These are phyloP conservation scores for Russula griseocarnosa DNA, from an alignment of 768 basidiomycete genomes.

Conservation along the genomic window DNA sequence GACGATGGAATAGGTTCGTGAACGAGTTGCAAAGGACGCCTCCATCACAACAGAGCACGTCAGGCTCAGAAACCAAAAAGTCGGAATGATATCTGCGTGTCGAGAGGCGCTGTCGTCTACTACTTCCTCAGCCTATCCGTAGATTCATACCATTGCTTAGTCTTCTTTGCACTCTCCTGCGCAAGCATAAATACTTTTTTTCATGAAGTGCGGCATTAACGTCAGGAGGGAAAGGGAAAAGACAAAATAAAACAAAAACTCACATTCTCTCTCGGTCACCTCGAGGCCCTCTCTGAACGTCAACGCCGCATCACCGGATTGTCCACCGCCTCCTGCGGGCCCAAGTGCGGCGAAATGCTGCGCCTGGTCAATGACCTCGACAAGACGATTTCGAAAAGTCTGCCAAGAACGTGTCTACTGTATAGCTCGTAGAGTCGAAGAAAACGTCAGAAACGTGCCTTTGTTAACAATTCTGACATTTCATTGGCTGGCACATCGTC, in stretches of 20 bases:
- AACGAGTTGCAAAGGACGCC: conserved; percentile 44
- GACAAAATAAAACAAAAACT: conserved; percentile 38
- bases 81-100: neutral
- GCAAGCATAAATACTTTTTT: conserved; percentile 69
- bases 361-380: conserved; percentile 81
- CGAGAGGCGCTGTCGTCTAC: neutral
- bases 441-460: conserved; percentile 37
- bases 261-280: conserved; percentile 86
- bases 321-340: conserved; percentile 48
- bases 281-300: conserved; percentile 89
- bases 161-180: conserved; percentile 72
- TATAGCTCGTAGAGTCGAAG: too few species aligned
- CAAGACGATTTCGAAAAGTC: conserved; percentile 73
- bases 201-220: neutral
- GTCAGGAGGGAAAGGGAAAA: neutral
- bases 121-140: conserved; percentile 52
- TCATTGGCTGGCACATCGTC: conserved; percentile 70
- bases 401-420: conserved; percentile 32
- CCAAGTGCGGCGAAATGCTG: conserved; percentile 80
- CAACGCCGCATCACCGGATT: conserved; percentile 57
- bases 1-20: conserved; percentile 50
- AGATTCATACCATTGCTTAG: conserved; percentile 83
- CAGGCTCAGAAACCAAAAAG: conserved; percentile 21
- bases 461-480: conserved; percentile 66
- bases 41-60: neutral